phyloP scores from a whole-genome alignment of 345 rosid species.

The Lumnitzera racemosa region DNA sequence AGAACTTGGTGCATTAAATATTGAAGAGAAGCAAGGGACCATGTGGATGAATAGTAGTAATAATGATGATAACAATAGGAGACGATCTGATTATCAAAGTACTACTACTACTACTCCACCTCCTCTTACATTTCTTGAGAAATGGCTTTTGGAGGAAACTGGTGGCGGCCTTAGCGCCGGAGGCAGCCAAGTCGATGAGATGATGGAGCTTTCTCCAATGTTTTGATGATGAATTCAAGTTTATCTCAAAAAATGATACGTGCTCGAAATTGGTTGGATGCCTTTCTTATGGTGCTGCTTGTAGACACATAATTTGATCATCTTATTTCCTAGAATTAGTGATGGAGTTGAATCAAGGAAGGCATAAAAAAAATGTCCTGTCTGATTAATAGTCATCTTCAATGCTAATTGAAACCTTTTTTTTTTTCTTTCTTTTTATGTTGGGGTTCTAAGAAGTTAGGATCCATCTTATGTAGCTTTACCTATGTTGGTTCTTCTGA shows the following conservation, averaged over 20 bases:
- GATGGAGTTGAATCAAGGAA: too few relatives aligned
- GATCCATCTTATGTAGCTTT: conserved; percentile 14
- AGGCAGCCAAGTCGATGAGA: conserved; percentile 41
- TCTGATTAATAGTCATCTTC: too few relatives aligned
- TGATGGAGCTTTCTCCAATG: conserved; percentile 51
- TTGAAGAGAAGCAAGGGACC: conserved; percentile 1
- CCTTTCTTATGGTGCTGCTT: too few relatives aligned
- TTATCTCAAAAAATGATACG: neutral
- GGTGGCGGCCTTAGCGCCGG: neutral
- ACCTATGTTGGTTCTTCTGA: neutral
- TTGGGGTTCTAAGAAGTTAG: conserved; percentile 21
- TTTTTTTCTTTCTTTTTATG: conserved; percentile 7
- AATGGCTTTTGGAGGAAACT: conserved; percentile 86
- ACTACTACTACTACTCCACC: conserved; percentile 20
- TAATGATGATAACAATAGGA: neutral
- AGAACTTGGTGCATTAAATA: neutral
- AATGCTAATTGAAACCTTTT: too few relatives aligned
- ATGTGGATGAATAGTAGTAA: conserved; percentile 21
- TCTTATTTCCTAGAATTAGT: too few relatives aligned
- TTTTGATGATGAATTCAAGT: conserved; percentile 14
- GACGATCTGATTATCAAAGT: neutral
- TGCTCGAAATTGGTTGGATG: neutral
- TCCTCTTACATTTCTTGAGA: conserved; percentile 83
- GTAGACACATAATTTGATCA: too few relatives aligned
- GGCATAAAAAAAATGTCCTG: too few relatives aligned